These are phyloP conservation scores for Petunia hybrid DNA, from an alignment of 305 asterid genomes.

Conservation along the genomic window DNA sequence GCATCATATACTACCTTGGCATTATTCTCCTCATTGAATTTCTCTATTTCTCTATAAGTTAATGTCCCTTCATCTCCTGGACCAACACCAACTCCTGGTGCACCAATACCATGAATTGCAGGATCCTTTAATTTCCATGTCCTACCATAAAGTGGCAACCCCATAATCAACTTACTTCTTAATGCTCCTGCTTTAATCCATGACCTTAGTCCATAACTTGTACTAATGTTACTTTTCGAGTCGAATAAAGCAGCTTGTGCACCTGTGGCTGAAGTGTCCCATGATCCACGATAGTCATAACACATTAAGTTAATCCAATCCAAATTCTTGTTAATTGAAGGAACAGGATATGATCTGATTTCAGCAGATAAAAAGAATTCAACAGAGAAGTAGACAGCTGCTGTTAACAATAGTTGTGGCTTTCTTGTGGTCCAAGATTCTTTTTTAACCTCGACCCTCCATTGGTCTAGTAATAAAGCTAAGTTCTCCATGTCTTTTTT, in stretches of 20 bases:
- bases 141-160: slow-evolving; percentile 78
- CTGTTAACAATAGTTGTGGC: slow-evolving; percentile 68
- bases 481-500: slow-evolving; percentile 63
- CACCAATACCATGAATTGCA: slow-evolving; percentile 55
- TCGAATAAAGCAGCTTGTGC: slow-evolving; percentile 81
- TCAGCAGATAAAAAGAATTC: slow-evolving; percentile 48
- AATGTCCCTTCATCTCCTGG: slow-evolving; percentile 55
- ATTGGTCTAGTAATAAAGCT: slow-evolving; percentile 53
- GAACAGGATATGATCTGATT: slow-evolving; percentile 59
- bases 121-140: slow-evolving; percentile 80
- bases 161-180: slow-evolving; percentile 69
- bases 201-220: slow-evolving; percentile 68
- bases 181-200: slow-evolving; percentile 77
- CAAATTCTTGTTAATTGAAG: slow-evolving; percentile 56
- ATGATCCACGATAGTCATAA: slow-evolving; percentile 78
- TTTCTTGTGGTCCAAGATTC: slow-evolving; percentile 46
- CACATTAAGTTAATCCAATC: slow-evolving; percentile 87
- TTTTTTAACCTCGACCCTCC: slow-evolving; percentile 63
- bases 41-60: slow-evolving; percentile 62
- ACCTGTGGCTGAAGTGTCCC: slow-evolving; percentile 71
- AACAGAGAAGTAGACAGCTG: slow-evolving; percentile 76
- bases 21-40: slow-evolving; percentile 55
- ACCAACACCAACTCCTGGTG: slow-evolving; percentile 73
- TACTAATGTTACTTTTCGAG: slow-evolving; percentile 61
- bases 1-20: slow-evolving; percentile 64